phyloP scores from a whole-genome alignment of 192 early-diverging fungal genomes.

The Linnemannia exigua region DNA sequence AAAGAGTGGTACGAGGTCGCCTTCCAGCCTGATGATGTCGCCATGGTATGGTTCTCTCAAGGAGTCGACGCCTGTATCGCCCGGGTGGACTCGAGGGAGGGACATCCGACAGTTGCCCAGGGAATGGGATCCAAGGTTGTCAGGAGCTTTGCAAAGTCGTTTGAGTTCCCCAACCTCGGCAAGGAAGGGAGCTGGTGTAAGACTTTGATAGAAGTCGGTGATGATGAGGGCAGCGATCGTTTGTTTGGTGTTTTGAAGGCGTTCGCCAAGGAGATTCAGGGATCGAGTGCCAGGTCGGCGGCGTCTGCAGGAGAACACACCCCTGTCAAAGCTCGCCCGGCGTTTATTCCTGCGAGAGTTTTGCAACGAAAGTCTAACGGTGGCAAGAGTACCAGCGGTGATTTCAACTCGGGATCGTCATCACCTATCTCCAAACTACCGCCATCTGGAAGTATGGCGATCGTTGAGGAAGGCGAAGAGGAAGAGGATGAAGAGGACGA shows the following conservation, averaged over 20 bases:
- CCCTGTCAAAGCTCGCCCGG: conserved; percentile 34
- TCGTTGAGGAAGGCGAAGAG: conserved; percentile 37
- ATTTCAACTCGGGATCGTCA: background rate
- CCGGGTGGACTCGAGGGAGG: conserved; percentile 40
- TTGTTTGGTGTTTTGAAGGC: conserved; percentile 22
- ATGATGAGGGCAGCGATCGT: conserved; percentile 43
- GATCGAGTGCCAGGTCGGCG: background rate
- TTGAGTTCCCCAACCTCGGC: conserved; percentile 42
- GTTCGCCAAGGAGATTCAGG: conserved; percentile 35
- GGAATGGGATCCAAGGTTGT: conserved; percentile 45
- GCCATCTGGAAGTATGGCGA: conserved; percentile 32
- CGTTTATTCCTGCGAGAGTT: conserved; percentile 49
- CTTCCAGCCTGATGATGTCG: conserved; percentile 44
- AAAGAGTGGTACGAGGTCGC: conserved; percentile 56
- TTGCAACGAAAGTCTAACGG: conserved; percentile 41
- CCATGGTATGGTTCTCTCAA: conserved; percentile 50
- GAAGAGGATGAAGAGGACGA: conserved; percentile 42
- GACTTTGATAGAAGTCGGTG: conserved; percentile 44
- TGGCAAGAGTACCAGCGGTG: background rate
- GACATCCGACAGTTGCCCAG: conserved; percentile 35
- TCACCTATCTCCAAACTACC: conserved; percentile 17
- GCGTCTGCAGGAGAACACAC: background rate
- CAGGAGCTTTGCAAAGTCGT: conserved; percentile 40
- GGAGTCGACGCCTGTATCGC: conserved; percentile 34
- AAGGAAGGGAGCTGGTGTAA: conserved; percentile 55